Percentiles rank a stretch among this genome's conserved stretches.
These are phyloP conservation scores for Bipolaris oryzae DNA, from an alignment of 2,329 filamentous ascomycete genomes.

Conservation along the genomic window DNA sequence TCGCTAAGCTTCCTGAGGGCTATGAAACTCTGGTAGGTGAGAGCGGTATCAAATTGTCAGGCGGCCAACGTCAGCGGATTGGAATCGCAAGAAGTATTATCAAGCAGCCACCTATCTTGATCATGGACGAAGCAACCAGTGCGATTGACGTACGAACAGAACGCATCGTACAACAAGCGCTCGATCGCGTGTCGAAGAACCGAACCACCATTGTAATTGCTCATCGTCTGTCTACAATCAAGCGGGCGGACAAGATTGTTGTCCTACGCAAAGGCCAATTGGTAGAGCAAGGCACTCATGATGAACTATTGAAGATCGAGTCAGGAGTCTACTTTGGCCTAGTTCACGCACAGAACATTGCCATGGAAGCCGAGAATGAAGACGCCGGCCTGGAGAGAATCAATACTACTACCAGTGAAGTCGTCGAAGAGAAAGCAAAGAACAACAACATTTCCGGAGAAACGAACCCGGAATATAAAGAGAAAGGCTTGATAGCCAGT, in stretches of 20 bases:
- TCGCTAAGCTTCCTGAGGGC: slow-evolving; percentile 55
- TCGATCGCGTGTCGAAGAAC: slow-evolving; percentile 64
- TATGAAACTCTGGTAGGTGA: slow-evolving; percentile 80
- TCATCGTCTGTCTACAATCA: slow-evolving; percentile 75
- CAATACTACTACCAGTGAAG: slow-evolving; percentile 23
- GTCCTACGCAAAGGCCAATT: slow-evolving; percentile 75
- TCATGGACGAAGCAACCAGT: slow-evolving; percentile 79
- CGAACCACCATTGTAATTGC: slow-evolving; percentile 81
- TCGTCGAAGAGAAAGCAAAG: slow-evolving; percentile 11
- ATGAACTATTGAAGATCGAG: slow-evolving; percentile 67
- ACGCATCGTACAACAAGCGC: slow-evolving; percentile 60
- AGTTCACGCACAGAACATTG: slow-evolving; percentile 58
- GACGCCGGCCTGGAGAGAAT: slow-evolving; percentile 22
- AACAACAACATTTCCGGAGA: slow-evolving; percentile 11
- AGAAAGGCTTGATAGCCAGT: slow-evolving; percentile 37
- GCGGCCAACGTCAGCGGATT: slow-evolving; percentile 85
- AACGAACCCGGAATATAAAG: slow-evolving; percentile 36
- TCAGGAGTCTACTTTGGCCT: slow-evolving; percentile 70
- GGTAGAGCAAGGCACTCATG: slow-evolving; percentile 76
- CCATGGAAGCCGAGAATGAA: slow-evolving; percentile 33
- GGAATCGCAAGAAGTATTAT: slow-evolving; percentile 76
- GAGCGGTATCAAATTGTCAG: slow-evolving; percentile 76
- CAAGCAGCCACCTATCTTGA: slow-evolving; percentile 67
- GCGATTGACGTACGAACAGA: slow-evolving; percentile 65
- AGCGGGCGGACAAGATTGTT: slow-evolving; percentile 77